Conservation (phyloP, 1,139 yeast species). For the Diutina sp. region DNA sequence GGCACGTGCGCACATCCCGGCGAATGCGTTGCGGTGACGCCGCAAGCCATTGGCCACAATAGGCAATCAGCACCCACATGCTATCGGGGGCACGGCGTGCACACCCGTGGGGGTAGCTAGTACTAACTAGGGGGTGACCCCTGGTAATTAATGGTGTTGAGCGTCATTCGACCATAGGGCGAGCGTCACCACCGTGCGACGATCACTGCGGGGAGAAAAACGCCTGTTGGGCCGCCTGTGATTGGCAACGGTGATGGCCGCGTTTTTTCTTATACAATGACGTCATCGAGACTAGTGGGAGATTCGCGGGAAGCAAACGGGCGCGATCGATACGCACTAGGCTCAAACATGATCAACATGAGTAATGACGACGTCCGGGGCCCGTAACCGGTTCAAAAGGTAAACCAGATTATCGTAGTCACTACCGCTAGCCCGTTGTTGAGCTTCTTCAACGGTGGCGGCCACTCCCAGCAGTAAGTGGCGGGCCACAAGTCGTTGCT, state of each 20-base stretch:
- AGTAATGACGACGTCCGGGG: neutral
- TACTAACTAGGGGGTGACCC: no score
- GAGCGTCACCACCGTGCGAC: no score
- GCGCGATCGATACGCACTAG: neutral
- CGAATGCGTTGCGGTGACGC: neutral
- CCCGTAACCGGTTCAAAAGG: slow-evolving; percentile 21
- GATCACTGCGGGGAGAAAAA: no score
- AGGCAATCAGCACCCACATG: neutral
- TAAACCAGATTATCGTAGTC: slow-evolving; percentile 58
- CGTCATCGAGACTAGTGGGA: neutral
- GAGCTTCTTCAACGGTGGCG: slow-evolving; percentile 41
- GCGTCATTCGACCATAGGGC: no score
- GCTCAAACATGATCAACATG: neutral
- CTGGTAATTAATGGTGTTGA: no score
- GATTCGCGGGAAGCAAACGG: no score
- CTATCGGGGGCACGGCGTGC: neutral
- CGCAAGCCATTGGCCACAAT: neutral
- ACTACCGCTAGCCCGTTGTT: slow-evolving; percentile 48
- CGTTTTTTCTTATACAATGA: neutral
- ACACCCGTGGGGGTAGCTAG: neutral
- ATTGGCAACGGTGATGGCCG: neutral
- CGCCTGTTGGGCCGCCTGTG: neutral
- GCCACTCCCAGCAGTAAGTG: slow-evolving; percentile 66
- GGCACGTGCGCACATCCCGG: neutral
- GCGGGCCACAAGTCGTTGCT: slow-evolving; percentile 51